Evolutionary conservation across 805 yeast genomes (phyloP).

Genomic region (Starmerella lactis-condensi): DNA sequence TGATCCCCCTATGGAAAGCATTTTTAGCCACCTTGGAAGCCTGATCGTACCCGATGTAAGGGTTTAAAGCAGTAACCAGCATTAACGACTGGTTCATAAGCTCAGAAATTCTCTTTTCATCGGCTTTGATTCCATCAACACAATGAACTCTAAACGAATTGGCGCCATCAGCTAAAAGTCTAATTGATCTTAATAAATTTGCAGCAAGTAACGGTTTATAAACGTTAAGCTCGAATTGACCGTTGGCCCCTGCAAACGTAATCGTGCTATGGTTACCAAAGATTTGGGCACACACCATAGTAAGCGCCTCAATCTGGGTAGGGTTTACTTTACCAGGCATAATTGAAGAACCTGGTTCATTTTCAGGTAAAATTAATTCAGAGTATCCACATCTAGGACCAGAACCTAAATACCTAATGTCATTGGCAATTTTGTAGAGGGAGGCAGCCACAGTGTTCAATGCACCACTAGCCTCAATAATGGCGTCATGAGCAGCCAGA

Average conservation of each 20-base stretch:
- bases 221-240: constrained; percentile 95
- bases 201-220: constrained; percentile 93
- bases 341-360: constrained; percentile 97
- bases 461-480: constrained; percentile 95
- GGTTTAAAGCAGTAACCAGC: constrained; percentile 97
- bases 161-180: constrained; percentile 76
- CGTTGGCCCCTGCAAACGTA: constrained; percentile 95
- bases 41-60: constrained; percentile 93
- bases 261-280: constrained; percentile 91
- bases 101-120: constrained; percentile 69
- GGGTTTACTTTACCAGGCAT: constrained; percentile 99
- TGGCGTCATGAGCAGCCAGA: constrained; percentile 94
- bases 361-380: constrained; percentile 85
- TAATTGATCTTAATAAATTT: constrained; percentile 70
- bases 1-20: constrained; percentile 94
- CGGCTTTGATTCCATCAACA: constrained; percentile 86
- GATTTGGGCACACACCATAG: constrained; percentile 96
- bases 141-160: constrained; percentile 85
- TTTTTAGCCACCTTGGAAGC: constrained; percentile 97
- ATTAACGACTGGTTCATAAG: constrained; percentile 83
- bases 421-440: constrained; percentile 90
- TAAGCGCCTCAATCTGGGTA: constrained; percentile 95
- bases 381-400: constrained; percentile 99
- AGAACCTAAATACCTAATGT: constrained; percentile 92
- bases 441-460: constrained; percentile 88